phyloP scores from a whole-genome alignment of 1,284 basidiomycete species.

The Trichosporon asahii region DNA sequence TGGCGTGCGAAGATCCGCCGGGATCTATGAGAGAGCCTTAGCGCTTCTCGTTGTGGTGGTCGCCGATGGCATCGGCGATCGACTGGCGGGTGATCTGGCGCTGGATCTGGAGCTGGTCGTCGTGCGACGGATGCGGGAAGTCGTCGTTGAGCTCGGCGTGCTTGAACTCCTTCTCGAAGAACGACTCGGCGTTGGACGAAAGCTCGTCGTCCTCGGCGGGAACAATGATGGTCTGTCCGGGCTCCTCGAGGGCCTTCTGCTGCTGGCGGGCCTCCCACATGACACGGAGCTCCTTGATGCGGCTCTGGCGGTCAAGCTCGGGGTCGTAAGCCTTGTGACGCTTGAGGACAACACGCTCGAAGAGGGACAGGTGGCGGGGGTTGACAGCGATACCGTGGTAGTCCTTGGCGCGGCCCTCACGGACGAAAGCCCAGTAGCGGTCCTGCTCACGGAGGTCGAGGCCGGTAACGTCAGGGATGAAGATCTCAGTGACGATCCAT shows the following conservation, averaged over 20 bases:
- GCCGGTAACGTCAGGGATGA: constrained; percentile 57
- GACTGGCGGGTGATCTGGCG: constrained; percentile 39
- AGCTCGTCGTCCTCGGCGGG: constrained; percentile 36
- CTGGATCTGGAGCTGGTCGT: constrained; percentile 34
- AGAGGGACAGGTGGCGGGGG: constrained; percentile 56
- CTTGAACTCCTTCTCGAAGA: constrained; percentile 31
- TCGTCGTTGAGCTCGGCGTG: constrained; percentile 12
- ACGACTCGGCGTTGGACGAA: constrained; percentile 29
- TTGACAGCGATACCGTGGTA: constrained; percentile 60
- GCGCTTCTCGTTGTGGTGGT: background rate
- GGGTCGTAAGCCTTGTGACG: constrained; percentile 56
- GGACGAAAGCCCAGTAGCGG: constrained; percentile 57
- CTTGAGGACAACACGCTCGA: constrained; percentile 55
- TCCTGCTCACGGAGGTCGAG: constrained; percentile 59
- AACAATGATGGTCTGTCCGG: constrained; percentile 22
- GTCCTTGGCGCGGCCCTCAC: constrained; percentile 53
- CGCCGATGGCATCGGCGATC: constrained; percentile 10
- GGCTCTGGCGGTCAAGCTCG: constrained; percentile 54
- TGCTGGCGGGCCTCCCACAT: constrained; percentile 48
- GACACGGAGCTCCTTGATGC: constrained; percentile 55
- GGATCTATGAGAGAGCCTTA: background rate
- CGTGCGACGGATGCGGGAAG: constrained; percentile 8
- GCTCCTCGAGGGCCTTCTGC: constrained; percentile 27
- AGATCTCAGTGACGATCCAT: constrained; percentile 53
- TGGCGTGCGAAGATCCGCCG: background rate